phyloP scores from a whole-genome alignment of 768 basidiomycete species.

The Amanita phalloides region DNA sequence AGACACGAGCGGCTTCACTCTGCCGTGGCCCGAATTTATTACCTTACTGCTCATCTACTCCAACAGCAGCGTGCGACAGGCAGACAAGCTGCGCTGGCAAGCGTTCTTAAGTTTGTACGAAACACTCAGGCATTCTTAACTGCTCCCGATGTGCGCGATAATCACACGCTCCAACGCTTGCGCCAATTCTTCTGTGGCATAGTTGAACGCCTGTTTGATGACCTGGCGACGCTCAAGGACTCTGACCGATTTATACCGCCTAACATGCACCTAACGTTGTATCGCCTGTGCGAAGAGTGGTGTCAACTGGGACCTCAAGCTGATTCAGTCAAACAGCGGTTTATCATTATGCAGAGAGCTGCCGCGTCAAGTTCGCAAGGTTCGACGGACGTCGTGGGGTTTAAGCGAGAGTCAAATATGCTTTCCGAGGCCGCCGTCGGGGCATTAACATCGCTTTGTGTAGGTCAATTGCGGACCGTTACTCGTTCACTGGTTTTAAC shows the following conservation, averaged over 20 bases:
- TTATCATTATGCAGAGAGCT: slow-evolving; percentile 61
- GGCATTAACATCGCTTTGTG: slow-evolving; percentile 79
- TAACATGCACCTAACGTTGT: slow-evolving; percentile 69
- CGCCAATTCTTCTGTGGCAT: slow-evolving; percentile 88
- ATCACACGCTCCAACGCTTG: slow-evolving; percentile 66
- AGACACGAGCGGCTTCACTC: slow-evolving; percentile 75
- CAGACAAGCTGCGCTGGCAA: slow-evolving; percentile 62
- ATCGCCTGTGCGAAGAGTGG: slow-evolving; percentile 88
- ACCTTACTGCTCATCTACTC: slow-evolving; percentile 69
- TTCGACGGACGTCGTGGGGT: slow-evolving; percentile 42
- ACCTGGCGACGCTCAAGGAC: slow-evolving; percentile 55
- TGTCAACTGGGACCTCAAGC: slow-evolving; percentile 75
- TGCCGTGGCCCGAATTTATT: slow-evolving; percentile 82
- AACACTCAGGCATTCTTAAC: slow-evolving; percentile 75
- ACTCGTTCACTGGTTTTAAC: neutral
- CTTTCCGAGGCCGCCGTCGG: slow-evolving; percentile 80
- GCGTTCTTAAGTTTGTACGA: slow-evolving; percentile 79
- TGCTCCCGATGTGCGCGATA: slow-evolving; percentile 60
- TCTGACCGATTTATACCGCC: slow-evolving; percentile 68
- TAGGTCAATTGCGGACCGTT: slow-evolving; percentile 30
- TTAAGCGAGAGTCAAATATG: slow-evolving; percentile 57
- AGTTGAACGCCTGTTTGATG: slow-evolving; percentile 79
- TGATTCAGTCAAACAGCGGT: slow-evolving; percentile 60
- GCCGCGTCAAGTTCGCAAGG: slow-evolving; percentile 40
- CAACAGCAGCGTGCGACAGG: slow-evolving; percentile 59